phyloP scores from a whole-genome alignment of 1,139 yeast genomes.

The Yarrowia galli region DNA sequence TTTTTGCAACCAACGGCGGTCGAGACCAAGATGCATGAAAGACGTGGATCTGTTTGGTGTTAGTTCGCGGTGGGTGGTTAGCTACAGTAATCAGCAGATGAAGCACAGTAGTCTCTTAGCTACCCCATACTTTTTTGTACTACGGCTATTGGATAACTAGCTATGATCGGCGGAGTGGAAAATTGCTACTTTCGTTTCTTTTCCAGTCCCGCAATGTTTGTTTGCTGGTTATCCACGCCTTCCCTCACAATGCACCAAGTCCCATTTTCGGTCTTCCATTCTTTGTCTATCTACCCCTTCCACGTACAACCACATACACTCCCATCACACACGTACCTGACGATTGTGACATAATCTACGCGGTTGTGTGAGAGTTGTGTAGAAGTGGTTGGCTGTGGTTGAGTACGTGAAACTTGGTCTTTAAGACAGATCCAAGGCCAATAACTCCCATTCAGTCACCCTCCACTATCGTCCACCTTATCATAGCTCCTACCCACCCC shows the following conservation, averaged over 20 bases:
- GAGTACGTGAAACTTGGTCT: not conserved
- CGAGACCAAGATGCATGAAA: constrained; percentile 5
- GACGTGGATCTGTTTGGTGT: not conserved
- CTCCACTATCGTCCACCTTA: not conserved
- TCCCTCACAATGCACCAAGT: not conserved
- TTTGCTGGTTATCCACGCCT: not conserved
- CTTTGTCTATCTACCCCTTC: constrained; percentile 1
- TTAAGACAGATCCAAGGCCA: not conserved
- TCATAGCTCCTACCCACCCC: not conserved
- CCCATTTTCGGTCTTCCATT: constrained; percentile 2
- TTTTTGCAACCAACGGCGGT: not conserved
- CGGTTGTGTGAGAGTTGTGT: not conserved
- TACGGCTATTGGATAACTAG: too few species aligned
- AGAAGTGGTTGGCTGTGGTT: too few species aligned
- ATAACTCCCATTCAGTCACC: not conserved
- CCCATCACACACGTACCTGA: constrained; percentile 22
- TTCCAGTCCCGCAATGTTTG: not conserved
- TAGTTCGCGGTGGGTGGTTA: not conserved
- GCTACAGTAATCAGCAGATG: not conserved
- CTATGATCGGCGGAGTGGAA: not conserved
- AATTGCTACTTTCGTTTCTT: not conserved
- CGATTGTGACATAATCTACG: constrained; percentile 27
- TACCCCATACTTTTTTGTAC: not conserved
- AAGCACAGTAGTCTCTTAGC: not conserved
- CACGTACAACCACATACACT: not conserved